Evolutionary conservation across 805 yeast species (phyloP).

Genomic region (Jamesozyma spencerorum): DNA sequence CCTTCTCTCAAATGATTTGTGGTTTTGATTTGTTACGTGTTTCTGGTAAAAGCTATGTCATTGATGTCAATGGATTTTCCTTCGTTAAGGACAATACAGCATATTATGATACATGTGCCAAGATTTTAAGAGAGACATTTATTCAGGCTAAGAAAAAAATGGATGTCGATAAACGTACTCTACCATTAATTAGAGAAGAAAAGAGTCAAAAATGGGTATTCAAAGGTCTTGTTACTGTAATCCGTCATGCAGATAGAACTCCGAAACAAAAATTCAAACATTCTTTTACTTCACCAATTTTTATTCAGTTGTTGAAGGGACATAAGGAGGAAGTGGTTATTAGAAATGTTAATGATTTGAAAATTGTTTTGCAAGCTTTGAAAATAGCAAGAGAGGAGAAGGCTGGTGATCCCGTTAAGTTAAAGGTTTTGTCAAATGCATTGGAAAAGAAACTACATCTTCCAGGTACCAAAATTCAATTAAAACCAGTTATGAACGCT

Average conservation of each 20-base stretch:
- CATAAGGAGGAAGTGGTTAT: conserved; percentile 94
- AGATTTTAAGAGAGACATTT: conserved; percentile 67
- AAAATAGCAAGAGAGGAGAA: conserved; percentile 68
- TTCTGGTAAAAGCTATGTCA: conserved; percentile 78
- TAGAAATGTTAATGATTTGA: conserved; percentile 77
- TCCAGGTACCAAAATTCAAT: conserved; percentile 94
- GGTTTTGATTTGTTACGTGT: conserved; percentile 93
- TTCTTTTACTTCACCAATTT: conserved; percentile 81
- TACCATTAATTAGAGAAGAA: conserved; percentile 32
- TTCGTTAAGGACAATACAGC: conserved; percentile 86
- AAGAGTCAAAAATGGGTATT: conserved; percentile 84
- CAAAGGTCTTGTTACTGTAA: conserved; percentile 83
- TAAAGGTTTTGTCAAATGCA: conserved; percentile 69
- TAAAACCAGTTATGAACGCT: conserved; percentile 72
- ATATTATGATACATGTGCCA: conserved; percentile 78
- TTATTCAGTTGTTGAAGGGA: conserved; percentile 80
- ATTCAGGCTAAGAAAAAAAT: conserved; percentile 47
- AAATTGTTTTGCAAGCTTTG: conserved; percentile 78
- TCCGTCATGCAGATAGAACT: conserved; percentile 96
- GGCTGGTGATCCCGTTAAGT: conserved; percentile 72
- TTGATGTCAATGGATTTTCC: conserved; percentile 96
- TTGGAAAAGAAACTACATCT: conserved; percentile 79
- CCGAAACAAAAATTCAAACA: conserved; percentile 97
- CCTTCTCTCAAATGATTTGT: conserved; percentile 88
- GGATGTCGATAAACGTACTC: conserved; percentile 32